A percentile compares a stretch with the other conserved stretches of the same genome.
Evolutionary conservation across 208 protist genomes (phyloP).

Genomic region (Crithidia brevicula): DNA sequence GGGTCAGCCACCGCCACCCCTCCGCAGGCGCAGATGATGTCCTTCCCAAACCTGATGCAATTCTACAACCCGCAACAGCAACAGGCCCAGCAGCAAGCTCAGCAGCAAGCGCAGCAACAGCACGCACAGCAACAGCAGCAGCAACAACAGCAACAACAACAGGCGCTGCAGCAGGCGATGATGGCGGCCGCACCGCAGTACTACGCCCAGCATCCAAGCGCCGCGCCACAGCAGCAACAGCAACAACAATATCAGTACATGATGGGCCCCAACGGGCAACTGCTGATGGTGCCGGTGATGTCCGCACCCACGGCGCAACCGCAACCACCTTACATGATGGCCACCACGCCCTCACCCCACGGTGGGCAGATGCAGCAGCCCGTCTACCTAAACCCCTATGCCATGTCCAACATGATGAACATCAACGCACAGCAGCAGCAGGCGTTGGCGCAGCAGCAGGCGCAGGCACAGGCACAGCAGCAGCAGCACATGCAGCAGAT

Average conservation of each 20-base stretch:
- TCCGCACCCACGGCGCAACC: conserved; percentile 8
- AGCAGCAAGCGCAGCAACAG: conserved; percentile 18
- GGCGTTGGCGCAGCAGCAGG: conserved; percentile 8
- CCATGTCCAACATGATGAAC: conserved; percentile 30
- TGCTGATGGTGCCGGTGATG: conserved; percentile 40
- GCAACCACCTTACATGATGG: conserved; percentile 28
- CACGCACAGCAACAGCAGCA: conserved; percentile 11
- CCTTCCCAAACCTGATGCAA: conserved; percentile 19
- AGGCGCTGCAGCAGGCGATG: conserved; percentile 21
- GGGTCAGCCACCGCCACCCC: conserved; percentile 16
- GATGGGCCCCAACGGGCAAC: conserved; percentile 38
- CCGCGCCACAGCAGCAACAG: conserved; percentile 31
- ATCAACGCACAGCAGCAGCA: conserved; percentile 18
- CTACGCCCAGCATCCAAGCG: conserved; percentile 27
- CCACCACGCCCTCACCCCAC: conserved; percentile 10
- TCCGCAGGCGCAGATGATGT: conserved; percentile 26
- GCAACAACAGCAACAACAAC: conserved; percentile 14
- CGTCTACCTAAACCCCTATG: conserved; percentile 34
- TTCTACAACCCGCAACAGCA: conserved; percentile 29
- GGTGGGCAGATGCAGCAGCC: conserved; percentile 31
- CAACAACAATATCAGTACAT: conserved; percentile 47
- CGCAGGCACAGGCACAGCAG: conserved; percentile 17
- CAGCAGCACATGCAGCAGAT: conserved; percentile 28
- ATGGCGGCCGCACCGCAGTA: conserved; percentile 24
- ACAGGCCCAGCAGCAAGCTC: conserved; percentile 7